phyloP scores from a whole-genome alignment of 768 basidiomycete genomes.

The Vishniacozyma victoriae region DNA sequence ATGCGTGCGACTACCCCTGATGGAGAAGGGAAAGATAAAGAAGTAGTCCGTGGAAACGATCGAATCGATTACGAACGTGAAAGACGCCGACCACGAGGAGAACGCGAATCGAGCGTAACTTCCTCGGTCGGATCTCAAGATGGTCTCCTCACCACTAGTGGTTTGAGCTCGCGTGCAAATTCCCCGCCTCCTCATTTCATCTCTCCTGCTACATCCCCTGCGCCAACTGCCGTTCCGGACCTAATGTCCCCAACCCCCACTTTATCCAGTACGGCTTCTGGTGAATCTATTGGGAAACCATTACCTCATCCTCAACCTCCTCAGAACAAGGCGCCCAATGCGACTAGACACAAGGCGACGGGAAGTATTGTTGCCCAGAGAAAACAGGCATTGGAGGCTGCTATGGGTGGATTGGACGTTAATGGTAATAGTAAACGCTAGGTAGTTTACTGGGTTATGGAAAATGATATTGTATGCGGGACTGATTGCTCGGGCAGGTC shows the following conservation, averaged over 20 bases:
- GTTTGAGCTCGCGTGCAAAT: too few species aligned
- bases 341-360: not conserved
- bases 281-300: not conserved
- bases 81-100: too few species aligned
- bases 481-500: too few species aligned
- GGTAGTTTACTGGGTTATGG: too few species aligned
- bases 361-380: not conserved
- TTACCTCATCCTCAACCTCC: not conserved
- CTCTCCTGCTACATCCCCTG: not conserved
- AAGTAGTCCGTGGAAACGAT: constrained; percentile 8
- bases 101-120: too few species aligned
- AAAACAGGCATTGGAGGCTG: constrained; percentile 17
- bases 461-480: too few species aligned
- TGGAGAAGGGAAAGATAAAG: constrained; percentile 1
- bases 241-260: too few species aligned
- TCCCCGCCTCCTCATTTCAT: constrained; percentile 1
- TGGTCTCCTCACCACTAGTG: too few species aligned
- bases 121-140: too few species aligned
- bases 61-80: constrained; percentile 6
- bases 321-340: not conserved
- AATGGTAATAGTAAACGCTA: too few species aligned
- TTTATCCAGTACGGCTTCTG: not conserved
- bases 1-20: not conserved
- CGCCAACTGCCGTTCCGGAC: too few species aligned
- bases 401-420: constrained; percentile 32